A percentile compares a stretch with the other conserved stretches of the same genome.
These are phyloP conservation scores for Termitomyces sp. DNA, from an alignment of 768 basidiomycete species.

Conservation along the genomic window DNA sequence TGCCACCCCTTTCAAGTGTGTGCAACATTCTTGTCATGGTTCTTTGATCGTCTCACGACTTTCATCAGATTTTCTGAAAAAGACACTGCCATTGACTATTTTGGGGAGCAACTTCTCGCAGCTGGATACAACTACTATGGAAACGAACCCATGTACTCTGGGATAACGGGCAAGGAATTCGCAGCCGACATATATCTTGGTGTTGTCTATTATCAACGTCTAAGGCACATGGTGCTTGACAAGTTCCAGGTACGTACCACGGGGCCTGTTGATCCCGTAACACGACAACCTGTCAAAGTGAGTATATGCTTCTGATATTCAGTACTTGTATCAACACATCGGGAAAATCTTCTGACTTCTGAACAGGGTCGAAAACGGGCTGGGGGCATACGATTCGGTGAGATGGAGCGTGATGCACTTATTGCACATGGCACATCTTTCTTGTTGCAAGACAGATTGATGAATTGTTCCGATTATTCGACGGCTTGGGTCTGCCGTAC, in stretches of 20 bases:
- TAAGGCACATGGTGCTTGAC: slow-evolving; percentile 99
- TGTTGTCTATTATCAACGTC: slow-evolving; percentile 96
- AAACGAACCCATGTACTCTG: slow-evolving; percentile 99
- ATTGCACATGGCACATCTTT: slow-evolving; percentile 99
- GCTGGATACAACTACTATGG: slow-evolving; percentile 99
- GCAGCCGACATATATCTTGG: slow-evolving; percentile 98
- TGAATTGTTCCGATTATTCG: slow-evolving; percentile 99
- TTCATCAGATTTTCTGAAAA: slow-evolving; percentile 80
- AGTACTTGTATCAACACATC: background rate
- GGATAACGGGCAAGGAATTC: slow-evolving; percentile 98
- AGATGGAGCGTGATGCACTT: slow-evolving; percentile 99
- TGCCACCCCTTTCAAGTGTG: slow-evolving; percentile 95
- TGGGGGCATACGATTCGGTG: slow-evolving; percentile 98
- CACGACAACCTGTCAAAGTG: slow-evolving; percentile 96
- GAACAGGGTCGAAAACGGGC: slow-evolving; percentile 91
- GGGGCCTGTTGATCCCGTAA: slow-evolving; percentile 93
- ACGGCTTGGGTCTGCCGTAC: slow-evolving; percentile 98
- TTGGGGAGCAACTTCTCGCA: slow-evolving; percentile 88
- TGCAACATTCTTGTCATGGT: slow-evolving; percentile 8
- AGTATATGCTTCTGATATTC: slow-evolving; percentile 13
- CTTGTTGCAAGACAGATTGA: slow-evolving; percentile 94
- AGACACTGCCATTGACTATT: slow-evolving; percentile 97
- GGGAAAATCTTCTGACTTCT: slow-evolving; percentile 1
- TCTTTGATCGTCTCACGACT: slow-evolving; percentile 8
- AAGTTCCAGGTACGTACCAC: slow-evolving; percentile 99